These are phyloP conservation scores for Mortierella sp. DNA, from an alignment of 371 early-diverging fungal species.

Conservation along the genomic window DNA sequence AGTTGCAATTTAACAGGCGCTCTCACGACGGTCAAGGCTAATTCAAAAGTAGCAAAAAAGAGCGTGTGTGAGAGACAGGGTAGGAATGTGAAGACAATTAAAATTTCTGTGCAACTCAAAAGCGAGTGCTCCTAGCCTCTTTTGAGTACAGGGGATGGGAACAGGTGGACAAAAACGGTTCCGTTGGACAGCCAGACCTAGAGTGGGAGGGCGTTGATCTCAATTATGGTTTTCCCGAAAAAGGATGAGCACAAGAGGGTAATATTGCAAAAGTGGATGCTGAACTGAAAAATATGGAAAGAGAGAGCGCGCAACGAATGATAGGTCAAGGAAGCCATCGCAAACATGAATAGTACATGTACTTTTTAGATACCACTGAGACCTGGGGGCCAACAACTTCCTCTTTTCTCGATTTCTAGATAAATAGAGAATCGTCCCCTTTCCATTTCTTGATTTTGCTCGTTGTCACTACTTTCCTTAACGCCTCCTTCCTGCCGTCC, in stretches of 20 bases:
- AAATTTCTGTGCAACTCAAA: not conserved
- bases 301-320: no score
- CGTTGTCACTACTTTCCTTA: slow-evolving; percentile 1
- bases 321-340: no score
- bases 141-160: not conserved
- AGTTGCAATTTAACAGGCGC: not conserved
- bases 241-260: no score
- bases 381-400: not conserved
- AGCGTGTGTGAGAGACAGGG: not conserved
- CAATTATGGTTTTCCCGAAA: slow-evolving; percentile 9
- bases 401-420: not conserved
- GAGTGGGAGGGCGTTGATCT: not conserved
- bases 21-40: not conserved
- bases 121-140: slow-evolving; percentile 4
- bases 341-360: no score
- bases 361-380: no score
- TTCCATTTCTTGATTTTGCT: not conserved
- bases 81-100: not conserved
- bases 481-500: slow-evolving; percentile 12
- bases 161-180: slow-evolving; percentile 4
- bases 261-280: no score
- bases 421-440: not conserved
- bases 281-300: no score
- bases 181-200: not conserved
- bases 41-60: slow-evolving; percentile 5